Percentiles rank a stretch among this genome's conserved stretches.
These are phyloP conservation scores for Ceratocystis ficicola DNA, from an alignment of 2,329 filamentous ascomycete species.

Conservation along the genomic window DNA sequence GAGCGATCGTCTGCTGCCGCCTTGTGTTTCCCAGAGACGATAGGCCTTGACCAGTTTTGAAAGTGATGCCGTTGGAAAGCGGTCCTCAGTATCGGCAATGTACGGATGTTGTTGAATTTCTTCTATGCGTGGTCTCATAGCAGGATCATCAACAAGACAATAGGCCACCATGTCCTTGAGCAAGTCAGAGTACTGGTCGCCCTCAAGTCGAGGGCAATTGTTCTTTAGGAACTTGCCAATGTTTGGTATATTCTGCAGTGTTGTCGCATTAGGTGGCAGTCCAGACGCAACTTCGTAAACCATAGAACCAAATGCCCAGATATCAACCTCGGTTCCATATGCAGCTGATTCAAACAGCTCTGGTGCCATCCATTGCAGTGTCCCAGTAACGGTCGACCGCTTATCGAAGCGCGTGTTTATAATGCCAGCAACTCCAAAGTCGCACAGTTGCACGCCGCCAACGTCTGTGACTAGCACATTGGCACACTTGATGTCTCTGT, in stretches of 20 bases:
- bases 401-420: conserved; percentile 51
- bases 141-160: conserved; percentile 46
- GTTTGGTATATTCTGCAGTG: conserved; percentile 34
- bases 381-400: conserved; percentile 54
- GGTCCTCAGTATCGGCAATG: conserved; percentile 43
- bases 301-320: conserved; percentile 58
- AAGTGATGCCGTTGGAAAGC: conserved; percentile 49
- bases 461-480: conserved; percentile 54
- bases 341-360: conserved; percentile 45
- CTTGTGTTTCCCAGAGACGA: conserved; percentile 55
- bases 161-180: conserved; percentile 49
- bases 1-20: conserved; percentile 49
- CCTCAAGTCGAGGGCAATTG: conserved; percentile 44
- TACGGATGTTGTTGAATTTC: conserved; percentile 53
- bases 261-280: conserved; percentile 43
- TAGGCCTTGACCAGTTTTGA: conserved; percentile 53
- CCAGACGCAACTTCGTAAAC: conserved; percentile 56
- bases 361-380: conserved; percentile 57
- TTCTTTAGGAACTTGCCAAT: conserved; percentile 35
- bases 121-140: conserved; percentile 45
- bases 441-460: conserved; percentile 52
- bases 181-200: conserved; percentile 44
- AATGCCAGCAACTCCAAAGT: conserved; percentile 55
- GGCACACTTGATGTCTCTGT: conserved; percentile 44
- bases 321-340: conserved; percentile 48